Evolutionary conservation across 2,329 filamentous ascomycete genomes (phyloP).

Genomic region (Xylaria sp.): DNA sequence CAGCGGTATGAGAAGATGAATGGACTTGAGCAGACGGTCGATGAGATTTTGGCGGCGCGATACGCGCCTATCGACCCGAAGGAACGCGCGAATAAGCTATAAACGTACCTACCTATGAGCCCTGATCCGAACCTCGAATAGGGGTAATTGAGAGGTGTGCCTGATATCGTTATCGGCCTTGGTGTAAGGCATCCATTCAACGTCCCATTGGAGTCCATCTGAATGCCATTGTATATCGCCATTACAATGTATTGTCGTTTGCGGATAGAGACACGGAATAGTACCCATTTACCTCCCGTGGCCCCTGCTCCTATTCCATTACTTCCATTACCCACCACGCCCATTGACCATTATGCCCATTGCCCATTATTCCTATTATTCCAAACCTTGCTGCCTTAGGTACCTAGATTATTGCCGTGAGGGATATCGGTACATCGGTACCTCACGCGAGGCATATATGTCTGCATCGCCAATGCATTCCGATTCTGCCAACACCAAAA

Average conservation of each 20-base stretch:
- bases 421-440: too few relatives aligned
- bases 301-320: too few relatives aligned
- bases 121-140: not conserved
- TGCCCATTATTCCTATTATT: too few relatives aligned
- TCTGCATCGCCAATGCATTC: too few relatives aligned
- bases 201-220: slow-evolving; percentile 12
- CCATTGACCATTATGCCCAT: too few relatives aligned
- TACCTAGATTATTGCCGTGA: too few relatives aligned
- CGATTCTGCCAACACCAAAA: too few relatives aligned
- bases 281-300: too few relatives aligned
- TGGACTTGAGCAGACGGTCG: slow-evolving; percentile 37
- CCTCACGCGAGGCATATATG: too few relatives aligned
- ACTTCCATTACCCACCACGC: too few relatives aligned
- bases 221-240: slow-evolving; percentile 5
- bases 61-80: slow-evolving; percentile 33
- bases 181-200: not conserved
- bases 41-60: slow-evolving; percentile 33
- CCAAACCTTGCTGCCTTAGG: too few relatives aligned
- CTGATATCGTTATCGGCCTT: not conserved
- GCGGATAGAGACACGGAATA: not conserved
- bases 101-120: slow-evolving; percentile 1
- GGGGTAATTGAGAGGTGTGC: not conserved
- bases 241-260: slow-evolving; percentile 10
- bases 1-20: slow-evolving; percentile 45
- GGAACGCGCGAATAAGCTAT: slow-evolving; percentile 20